These are phyloP conservation scores for Gautieria morchelliformis DNA, from an alignment of 768 basidiomycete genomes.

Conservation along the genomic window DNA sequence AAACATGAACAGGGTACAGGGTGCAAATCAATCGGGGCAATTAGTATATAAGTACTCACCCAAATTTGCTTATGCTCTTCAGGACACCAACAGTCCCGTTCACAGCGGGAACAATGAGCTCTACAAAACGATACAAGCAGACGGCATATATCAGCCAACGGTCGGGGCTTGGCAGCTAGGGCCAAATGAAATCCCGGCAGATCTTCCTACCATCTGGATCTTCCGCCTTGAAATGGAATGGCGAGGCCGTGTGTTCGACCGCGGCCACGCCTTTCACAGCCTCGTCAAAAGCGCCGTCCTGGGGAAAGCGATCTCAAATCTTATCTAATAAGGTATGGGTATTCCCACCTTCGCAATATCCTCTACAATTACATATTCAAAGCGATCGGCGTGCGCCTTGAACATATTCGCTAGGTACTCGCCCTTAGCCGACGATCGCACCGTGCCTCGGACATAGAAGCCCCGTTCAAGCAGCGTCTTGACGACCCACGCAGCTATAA, in stretches of 20 bases:
- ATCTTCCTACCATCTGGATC: constrained; percentile 9
- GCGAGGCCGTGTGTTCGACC: constrained; percentile 39
- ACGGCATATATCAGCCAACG: background rate
- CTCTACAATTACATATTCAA: constrained; percentile 31
- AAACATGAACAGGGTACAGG: too few relatives aligned
- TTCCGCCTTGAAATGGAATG: constrained; percentile 18
- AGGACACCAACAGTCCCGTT: constrained; percentile 32
- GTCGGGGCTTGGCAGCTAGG: too few relatives aligned
- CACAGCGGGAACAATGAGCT: constrained; percentile 33
- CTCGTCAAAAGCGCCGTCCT: constrained; percentile 35
- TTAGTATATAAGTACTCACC: too few relatives aligned
- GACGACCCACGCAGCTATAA: constrained; percentile 15
- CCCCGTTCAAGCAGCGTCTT: constrained; percentile 19
- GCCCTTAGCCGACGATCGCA: constrained; percentile 30
- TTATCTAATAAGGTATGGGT: background rate
- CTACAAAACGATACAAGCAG: background rate
- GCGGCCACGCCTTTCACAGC: constrained; percentile 41
- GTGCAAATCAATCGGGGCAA: too few relatives aligned
- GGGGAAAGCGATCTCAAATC: background rate
- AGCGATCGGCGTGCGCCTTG: constrained; percentile 17
- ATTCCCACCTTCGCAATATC: constrained; percentile 28
- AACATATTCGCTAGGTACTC: constrained; percentile 30
- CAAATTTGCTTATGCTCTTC: constrained; percentile 22
- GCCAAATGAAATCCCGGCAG: too few relatives aligned
- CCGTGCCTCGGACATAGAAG: constrained; percentile 28